These are phyloP conservation scores for Ceratocystis harringtonii DNA, from an alignment of 2,329 filamentous ascomycete genomes.

Conservation along the genomic window DNA sequence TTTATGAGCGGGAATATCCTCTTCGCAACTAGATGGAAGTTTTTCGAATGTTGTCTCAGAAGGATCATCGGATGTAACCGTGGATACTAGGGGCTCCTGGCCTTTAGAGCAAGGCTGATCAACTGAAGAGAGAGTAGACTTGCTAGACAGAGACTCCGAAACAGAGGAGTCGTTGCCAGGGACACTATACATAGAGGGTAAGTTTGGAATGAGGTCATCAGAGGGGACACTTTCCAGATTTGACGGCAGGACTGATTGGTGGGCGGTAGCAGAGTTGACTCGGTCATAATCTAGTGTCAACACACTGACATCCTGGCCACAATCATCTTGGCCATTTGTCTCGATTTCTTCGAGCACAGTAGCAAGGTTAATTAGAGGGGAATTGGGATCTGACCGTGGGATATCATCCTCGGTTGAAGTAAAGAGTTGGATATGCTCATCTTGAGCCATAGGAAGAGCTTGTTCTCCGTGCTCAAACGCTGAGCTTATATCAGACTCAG, in stretches of 20 bases:
- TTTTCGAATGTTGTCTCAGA: neutral
- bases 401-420: neutral
- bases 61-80: neutral
- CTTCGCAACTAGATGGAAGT: neutral
- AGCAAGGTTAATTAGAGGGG: neutral
- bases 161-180: neutral
- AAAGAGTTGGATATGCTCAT: neutral
- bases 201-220: neutral
- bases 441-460: neutral
- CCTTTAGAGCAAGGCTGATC: no score
- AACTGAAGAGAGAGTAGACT: no score
- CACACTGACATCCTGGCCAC: slow-evolving; percentile 3
- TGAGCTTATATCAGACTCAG: neutral
- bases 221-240: neutral
- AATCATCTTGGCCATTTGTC: slow-evolving; percentile 7
- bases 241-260: neutral
- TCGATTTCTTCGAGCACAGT: slow-evolving; percentile 13
- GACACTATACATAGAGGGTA: neutral
- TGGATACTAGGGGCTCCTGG: neutral
- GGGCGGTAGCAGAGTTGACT: neutral
- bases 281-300: neutral
- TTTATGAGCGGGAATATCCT: neutral
- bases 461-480: neutral
- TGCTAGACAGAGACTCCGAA: no score
- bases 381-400: neutral